Evolutionary conservation across 1,284 basidiomycete genomes (phyloP), one percentile per base, ranked within the genome.

Genomic region (Boletus mariae): DNA sequence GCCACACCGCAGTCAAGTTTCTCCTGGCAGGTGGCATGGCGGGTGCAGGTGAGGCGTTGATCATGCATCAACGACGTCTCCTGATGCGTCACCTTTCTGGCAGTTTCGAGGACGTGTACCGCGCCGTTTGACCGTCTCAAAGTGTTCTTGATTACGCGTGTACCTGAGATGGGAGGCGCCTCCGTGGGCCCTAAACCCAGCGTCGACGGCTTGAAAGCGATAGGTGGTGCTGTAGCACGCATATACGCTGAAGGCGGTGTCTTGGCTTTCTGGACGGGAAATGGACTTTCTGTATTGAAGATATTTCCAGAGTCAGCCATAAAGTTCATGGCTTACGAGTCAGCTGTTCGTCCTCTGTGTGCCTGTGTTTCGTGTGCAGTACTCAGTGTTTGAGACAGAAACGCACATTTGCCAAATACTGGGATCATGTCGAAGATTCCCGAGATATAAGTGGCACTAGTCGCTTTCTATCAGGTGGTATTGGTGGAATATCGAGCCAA

Each of bases 71-170:
- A 44, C 23, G 12, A 42, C 26, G 3, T 20, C 32, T 35, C 5
- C 49, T 65, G 31, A 66, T 26, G n/a, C 7, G 29, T 17, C 40
- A 48, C 43, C 13, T 29, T 28, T 35, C 15, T 51, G 40, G 50
- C 52, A 89, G 95, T 98, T 20, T 98, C 95, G 17, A 80, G 97
- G 59, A 92, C 94, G 35, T 94, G 93, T 55, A 99, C 97, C 0
- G 97, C 97, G 5, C 97, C 97, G 0, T 98, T 99, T 61, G 97
- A 99, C 72, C 85, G 97, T 53, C 77, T 99, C 47, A 99, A 98
- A 73, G 84, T 99, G 52, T 99, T 97, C 71, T 82, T 99, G 53
- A 99, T 99, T 59, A 99, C 96, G 42, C 80, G 80, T 63, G 79
- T 80, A 46, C 85, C 85, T 62, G 85, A 89, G 62, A 75, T 87